Evolutionary conservation across 2,329 filamentous ascomycete species (phyloP), one percentile per base, ranked within the genome.

Genomic region (Metarhizium brunneum): DNA sequence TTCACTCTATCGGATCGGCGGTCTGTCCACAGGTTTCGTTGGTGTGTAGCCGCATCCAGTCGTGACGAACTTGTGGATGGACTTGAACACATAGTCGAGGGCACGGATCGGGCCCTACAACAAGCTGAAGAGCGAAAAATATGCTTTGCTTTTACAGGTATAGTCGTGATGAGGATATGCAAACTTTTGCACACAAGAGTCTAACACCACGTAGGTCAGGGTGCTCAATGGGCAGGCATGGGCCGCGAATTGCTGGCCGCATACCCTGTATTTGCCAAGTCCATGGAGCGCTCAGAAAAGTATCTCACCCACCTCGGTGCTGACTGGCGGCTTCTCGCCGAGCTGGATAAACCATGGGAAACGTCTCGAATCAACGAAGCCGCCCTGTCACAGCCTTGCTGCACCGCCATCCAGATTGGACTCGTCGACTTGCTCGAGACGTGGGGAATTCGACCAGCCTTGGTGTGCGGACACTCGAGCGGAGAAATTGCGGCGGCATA

Each of bases 401-500:
- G 70, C 58, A 77, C 74, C 0, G 74, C 77, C 0, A 58, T 81
- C 2, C 79, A 82, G 61, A 63, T 82, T 3, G 73, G 71, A 2
- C 60, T 81, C 6, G 70, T 72, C 0, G 68, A 74, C 14, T 65
- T 81, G 3, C 63, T 81, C 2, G 50, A 68, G 35, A 71, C 72
- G 2, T 78, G 72, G 70, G 69, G 68, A 0, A 65, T 80, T 18
- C 57, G 57, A 11, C 74, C 76, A 0, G 50, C 60, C 0, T 68
- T 66, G 4, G 74, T 77, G 0, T 64, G 69, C 3, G 75, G 77
- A 0, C 77, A 80, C 59, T 78, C 75, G 0, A 72, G 68, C 53
- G 77, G 77, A 10, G 77, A 80, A 56, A 78, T 79, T 38, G 73
- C 63, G 1, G 76, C 76, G 6, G 76, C 76, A 0, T 79, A 75